Evolutionary conservation across 306 rosid species (phyloP), one percentile per base, ranked within the genome.

Genomic region (Neltuma alba): DNA sequence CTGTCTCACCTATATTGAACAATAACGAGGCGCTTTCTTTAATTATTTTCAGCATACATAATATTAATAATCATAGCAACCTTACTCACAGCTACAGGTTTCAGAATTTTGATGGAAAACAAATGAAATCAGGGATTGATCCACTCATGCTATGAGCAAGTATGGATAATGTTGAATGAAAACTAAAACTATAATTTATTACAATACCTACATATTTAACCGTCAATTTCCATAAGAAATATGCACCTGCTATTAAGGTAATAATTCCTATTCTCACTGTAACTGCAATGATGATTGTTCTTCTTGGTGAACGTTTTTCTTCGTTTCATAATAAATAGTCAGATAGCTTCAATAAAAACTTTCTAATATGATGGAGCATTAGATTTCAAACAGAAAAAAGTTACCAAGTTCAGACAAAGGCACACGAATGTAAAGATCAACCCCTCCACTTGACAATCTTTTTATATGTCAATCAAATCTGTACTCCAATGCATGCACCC

Each of bases 371-470:
- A 6, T 23, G 16, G 33, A 48, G 14, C 37, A 61, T 7, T 16
- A 27, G 48, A 20, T 7, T 42, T 23, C 1, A 70, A 18, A 34
- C 27, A 28, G 3, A 0, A 44, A 5, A 38, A 8, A 1, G 7
- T 9, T 31, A 36, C 31, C 15, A 36, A 9, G 25, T 50, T 84
- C 82, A 28, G 70, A 47, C 0, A 25, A 12, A 25, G 63, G 18
- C 70, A 66, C 28, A 37, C 67, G 80, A 65, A 64, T 37, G 20
- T 64, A 36, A 64, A 76, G 50, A 76, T 76, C 74, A 64, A 13
- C n/a, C 37, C 70, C 45, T 64, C 45, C 70, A 64, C 50, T 45
- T 14, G 75, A 44, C 60, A 70, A 70, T 28, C 10, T 15, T 18
- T 15, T 18, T 70, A 60, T 2, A 36, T 4, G 18, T 66, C 74